Conservation (phyloP, 352 stramenopile genomes). For the Phytophthora vignae region DNA sequence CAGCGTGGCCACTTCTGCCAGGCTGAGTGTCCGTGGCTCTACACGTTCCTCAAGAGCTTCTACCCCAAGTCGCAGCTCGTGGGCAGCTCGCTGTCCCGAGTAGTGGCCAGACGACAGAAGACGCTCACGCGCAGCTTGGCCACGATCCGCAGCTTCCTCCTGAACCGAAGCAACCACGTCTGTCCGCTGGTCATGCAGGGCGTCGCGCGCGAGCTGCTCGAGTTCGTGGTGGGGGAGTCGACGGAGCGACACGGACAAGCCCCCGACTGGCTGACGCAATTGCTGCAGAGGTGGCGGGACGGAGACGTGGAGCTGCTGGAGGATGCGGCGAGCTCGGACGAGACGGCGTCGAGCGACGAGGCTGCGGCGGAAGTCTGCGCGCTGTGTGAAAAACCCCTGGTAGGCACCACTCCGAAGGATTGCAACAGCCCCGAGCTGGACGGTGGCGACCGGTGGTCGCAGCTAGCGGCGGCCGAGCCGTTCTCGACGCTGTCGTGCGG, state of each 20-base stretch:
- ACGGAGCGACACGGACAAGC: slow-evolving; percentile 26
- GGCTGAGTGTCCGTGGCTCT: slow-evolving; percentile 48
- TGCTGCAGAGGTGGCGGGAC: slow-evolving; percentile 39
- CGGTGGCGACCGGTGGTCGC: slow-evolving; percentile 21
- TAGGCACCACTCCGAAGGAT: slow-evolving; percentile 4
- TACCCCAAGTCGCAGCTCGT: slow-evolving; percentile 55
- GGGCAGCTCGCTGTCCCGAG: slow-evolving; percentile 31
- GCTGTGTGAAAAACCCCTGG: slow-evolving; percentile 33
- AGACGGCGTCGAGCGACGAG: slow-evolving; percentile 23
- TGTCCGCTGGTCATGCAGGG: slow-evolving; percentile 39
- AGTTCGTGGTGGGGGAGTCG: slow-evolving; percentile 37
- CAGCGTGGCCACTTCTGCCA: slow-evolving; percentile 43
- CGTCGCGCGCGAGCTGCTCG: slow-evolving; percentile 39
- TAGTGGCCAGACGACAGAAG: slow-evolving; percentile 45
- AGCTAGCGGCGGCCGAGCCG: slow-evolving; percentile 24
- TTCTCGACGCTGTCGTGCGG: slow-evolving; percentile 61
- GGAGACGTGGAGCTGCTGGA: slow-evolving; percentile 31
- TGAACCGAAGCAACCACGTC: slow-evolving; percentile 47
- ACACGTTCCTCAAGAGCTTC: slow-evolving; percentile 49
- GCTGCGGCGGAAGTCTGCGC: slow-evolving; percentile 19
- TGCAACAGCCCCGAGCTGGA: not conserved
- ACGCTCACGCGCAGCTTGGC: slow-evolving; percentile 49
- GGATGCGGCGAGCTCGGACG: slow-evolving; percentile 24
- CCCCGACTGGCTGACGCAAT: slow-evolving; percentile 18
- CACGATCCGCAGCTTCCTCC: slow-evolving; percentile 46